These are phyloP conservation scores for Lanzia echinophila DNA, from an alignment of 2,329 filamentous ascomycete species.

Conservation along the genomic window DNA sequence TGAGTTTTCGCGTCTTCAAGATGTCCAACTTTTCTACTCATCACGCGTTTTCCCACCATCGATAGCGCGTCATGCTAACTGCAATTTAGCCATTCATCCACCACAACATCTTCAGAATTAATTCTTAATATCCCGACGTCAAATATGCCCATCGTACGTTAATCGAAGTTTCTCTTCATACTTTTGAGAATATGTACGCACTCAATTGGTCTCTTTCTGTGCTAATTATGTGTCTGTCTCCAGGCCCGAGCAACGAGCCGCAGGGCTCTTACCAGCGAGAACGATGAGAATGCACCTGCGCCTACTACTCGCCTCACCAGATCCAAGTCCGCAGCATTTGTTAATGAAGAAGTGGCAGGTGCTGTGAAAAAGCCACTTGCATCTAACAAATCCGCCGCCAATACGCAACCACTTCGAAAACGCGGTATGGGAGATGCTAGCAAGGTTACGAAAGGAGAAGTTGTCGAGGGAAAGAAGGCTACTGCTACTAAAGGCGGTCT, in stretches of 20 bases:
- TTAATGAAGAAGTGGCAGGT: conserved; percentile 48
- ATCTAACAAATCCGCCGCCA: conserved; percentile 58
- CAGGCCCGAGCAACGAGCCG: conserved; percentile 63
- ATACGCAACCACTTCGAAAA: conserved; percentile 54
- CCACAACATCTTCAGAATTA: conserved; percentile 18
- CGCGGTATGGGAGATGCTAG: conserved; percentile 91
- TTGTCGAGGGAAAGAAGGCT: conserved; percentile 67
- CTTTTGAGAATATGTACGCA: not conserved
- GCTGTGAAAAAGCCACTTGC: conserved; percentile 58
- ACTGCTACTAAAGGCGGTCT: conserved; percentile 60
- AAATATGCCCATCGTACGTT: conserved; percentile 51
- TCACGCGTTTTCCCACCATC: conserved; percentile 22
- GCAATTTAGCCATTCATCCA: conserved; percentile 14
- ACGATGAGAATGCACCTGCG: conserved; percentile 73
- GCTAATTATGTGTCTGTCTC: conserved; percentile 31
- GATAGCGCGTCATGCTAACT: conserved; percentile 26
- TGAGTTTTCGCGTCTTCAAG: conserved; percentile 21
- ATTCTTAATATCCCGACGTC: conserved; percentile 30
- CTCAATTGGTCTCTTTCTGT: conserved; percentile 17
- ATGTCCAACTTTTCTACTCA: not conserved
- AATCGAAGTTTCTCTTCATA: not conserved
- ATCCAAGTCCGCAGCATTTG: conserved; percentile 75
- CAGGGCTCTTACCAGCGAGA: conserved; percentile 80
- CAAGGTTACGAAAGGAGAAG: conserved; percentile 79
- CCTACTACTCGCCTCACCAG: conserved; percentile 78